Evolutionary conservation across 192 early-diverging fungal genomes (phyloP), one percentile per base, ranked within the genome.

Genomic region (Umbelopsis vinacea): DNA sequence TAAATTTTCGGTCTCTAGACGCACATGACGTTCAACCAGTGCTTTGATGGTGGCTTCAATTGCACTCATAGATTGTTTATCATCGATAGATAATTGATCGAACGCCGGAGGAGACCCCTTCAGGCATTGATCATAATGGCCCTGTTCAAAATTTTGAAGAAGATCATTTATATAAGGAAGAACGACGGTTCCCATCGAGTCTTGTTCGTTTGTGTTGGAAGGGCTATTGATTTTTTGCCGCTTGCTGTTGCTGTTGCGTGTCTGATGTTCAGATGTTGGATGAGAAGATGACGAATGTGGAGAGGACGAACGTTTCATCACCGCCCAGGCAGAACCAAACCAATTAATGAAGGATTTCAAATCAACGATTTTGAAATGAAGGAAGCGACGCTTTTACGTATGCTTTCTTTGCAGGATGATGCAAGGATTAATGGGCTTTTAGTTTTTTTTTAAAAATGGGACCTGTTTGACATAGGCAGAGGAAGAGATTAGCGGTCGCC

Each of bases 1-100:
- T 26, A 75, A 50, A 54, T 75, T 79, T 66, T 75, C 78, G 22
- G 73, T 75, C 54, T 75, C 78, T 17, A 75, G 21, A n/a, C 70
- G 73, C 9, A 75, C 33, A 71, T 75, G 74, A 33, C 74, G 74
- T 17, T 75, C 74, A 12, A 71, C 74, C 14, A 75, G 75, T 4
- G 72, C 52, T 47, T 75, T 75, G 10, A 75, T 33, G 33, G 68
- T 67, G 38, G 52, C 2, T 38, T 75, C 78, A 43, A 79, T 52
- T 40, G 67, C 46, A 17, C 21, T 47, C 22, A 48, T 15, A 5
- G 67, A 24, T n/a, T 47, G 6, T 46, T 43, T 24, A 68, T 68
- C 67, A 5, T 45, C 23, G 67, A 35, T 46, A 23, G 24, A 21
- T 43, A 68, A 46, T 68, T 68, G 45, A 3, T 68, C 45, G 43